These are phyloP conservation scores for Globisporangium viniferum DNA, from an alignment of 352 stramenopile genomes.

Conservation along the genomic window DNA sequence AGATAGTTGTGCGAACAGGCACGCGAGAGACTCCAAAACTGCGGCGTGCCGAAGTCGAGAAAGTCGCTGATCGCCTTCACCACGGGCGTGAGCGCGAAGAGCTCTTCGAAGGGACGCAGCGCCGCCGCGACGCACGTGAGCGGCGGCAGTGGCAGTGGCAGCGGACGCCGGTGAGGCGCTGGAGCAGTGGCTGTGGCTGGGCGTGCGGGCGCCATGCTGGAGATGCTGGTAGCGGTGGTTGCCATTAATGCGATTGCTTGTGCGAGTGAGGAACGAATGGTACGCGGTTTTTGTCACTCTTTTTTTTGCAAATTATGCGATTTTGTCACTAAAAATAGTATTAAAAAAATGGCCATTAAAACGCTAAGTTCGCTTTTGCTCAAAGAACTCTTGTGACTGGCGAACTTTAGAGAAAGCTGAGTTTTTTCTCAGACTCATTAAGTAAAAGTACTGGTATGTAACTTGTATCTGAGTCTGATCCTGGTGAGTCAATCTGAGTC, in stretches of 20 bases:
- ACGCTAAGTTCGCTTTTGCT: too few species aligned
- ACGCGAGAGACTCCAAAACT: conserved; percentile 7
- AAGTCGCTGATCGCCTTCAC: conserved; percentile 9
- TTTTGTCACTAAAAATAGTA: too few species aligned
- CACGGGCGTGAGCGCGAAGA: conserved; percentile 3
- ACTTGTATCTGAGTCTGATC: too few species aligned
- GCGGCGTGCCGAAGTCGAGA: conserved; percentile 4
- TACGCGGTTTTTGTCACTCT: too few species aligned
- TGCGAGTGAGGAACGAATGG: too few species aligned
- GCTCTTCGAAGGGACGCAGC: not conserved
- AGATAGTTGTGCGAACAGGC: not conserved
- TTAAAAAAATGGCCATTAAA: too few species aligned
- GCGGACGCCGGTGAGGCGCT: not conserved
- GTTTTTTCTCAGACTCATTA: too few species aligned
- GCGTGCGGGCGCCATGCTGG: not conserved
- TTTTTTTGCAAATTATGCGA: too few species aligned
- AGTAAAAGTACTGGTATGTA: too few species aligned
- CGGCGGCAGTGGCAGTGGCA: not conserved
- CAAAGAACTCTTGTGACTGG: too few species aligned
- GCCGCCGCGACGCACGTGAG: conserved; percentile 5
- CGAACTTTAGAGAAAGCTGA: too few species aligned
- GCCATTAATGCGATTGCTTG: not conserved
- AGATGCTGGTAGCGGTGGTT: not conserved
- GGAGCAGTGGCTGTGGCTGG: not conserved
- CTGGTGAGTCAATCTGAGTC: too few species aligned